A percentile compares a stretch with the other conserved stretches of the same genome.
Conservation (phyloP, 495 filamentous ascomycete genomes). For the Extremus antarcticus region DNA sequence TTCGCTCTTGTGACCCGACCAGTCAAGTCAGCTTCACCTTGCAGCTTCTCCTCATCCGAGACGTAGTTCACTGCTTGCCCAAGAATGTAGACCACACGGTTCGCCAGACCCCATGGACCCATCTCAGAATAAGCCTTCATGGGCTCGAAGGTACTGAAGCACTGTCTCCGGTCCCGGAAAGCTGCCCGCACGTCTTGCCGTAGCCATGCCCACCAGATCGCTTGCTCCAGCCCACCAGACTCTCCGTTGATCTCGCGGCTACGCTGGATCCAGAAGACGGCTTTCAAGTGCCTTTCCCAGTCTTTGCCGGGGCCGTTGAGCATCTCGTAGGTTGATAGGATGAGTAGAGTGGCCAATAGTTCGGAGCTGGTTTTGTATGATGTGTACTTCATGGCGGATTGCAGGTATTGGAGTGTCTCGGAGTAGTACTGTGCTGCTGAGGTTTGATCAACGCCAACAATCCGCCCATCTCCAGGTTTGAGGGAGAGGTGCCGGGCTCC, state of each 20-base stretch:
- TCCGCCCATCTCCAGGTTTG: slow-evolving; percentile 2
- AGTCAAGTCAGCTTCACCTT: slow-evolving; percentile 13
- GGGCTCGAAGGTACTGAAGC: slow-evolving; percentile 20
- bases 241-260: slow-evolving; percentile 31
- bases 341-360: slow-evolving; percentile 27
- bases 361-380: slow-evolving; percentile 28
- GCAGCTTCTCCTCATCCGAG: slow-evolving; percentile 17
- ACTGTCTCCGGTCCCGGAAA: slow-evolving; percentile 15
- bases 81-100: slow-evolving; percentile 14
- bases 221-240: slow-evolving; percentile 27
- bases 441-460: slow-evolving; percentile 11
- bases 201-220: slow-evolving; percentile 35
- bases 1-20: slow-evolving; percentile 20
- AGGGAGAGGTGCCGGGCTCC: slow-evolving; percentile 22
- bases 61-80: slow-evolving; percentile 20
- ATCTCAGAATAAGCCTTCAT: slow-evolving; percentile 8
- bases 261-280: slow-evolving; percentile 33
- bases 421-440: slow-evolving; percentile 31
- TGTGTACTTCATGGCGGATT: slow-evolving; percentile 26
- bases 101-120: slow-evolving; percentile 15
- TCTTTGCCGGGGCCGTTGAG: slow-evolving; percentile 21
- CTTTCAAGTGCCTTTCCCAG: slow-evolving; percentile 30
- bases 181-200: slow-evolving; percentile 20
- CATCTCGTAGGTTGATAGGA: slow-evolving; percentile 31
- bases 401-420: slow-evolving; percentile 32